Conservation (phyloP, 495 filamentous ascomycete genomes). For the Xylaria longipes region DNA sequence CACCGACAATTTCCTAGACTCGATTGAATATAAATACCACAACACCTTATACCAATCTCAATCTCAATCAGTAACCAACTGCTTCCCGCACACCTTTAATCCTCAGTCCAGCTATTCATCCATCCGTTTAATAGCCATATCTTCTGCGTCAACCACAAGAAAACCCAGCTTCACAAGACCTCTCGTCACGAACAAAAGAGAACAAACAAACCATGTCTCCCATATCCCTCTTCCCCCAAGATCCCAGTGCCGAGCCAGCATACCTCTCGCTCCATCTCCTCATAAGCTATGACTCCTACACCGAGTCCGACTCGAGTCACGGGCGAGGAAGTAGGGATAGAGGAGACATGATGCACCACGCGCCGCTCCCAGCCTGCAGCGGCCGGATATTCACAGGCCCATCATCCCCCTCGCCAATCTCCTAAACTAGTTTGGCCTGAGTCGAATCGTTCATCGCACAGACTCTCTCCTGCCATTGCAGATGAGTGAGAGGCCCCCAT, state of each 20-base stretch:
- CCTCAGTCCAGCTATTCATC: neutral
- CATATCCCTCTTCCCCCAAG: neutral
- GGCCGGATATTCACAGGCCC: constrained; percentile 9
- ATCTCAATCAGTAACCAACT: neutral
- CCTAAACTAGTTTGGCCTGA: neutral
- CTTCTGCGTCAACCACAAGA: neutral
- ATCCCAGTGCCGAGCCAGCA: neutral
- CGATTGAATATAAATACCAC: neutral
- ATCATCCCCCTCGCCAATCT: neutral
- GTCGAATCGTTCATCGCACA: neutral
- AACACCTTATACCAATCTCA: neutral
- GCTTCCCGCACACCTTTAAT: neutral
- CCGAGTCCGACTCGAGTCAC: neutral
- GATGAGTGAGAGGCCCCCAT: neutral
- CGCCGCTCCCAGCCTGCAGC: constrained; percentile 25
- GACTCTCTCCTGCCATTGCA: neutral
- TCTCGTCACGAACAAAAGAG: neutral
- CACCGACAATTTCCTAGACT: neutral
- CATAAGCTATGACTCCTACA: neutral
- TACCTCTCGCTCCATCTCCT: neutral
- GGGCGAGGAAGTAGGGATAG: neutral
- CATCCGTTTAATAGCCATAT: neutral
- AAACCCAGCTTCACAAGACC: neutral
- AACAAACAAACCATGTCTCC: constrained; percentile 19
- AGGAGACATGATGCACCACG: constrained; percentile 4